phyloP scores from a whole-genome alignment of 176 grass and related monocot species.

The Phyllostachys edulis region DNA sequence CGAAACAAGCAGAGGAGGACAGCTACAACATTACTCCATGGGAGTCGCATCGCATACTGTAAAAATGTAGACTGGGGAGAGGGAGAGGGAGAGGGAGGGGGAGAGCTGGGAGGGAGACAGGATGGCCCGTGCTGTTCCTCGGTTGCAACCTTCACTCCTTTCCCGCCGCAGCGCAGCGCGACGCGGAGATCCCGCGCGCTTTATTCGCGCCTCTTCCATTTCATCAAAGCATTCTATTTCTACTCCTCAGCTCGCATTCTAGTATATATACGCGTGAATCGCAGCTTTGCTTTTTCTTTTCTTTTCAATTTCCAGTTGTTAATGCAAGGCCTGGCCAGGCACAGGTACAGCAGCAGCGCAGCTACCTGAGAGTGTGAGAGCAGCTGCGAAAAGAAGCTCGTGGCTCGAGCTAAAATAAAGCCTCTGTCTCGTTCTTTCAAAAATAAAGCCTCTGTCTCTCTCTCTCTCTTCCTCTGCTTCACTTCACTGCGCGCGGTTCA shows the following conservation, averaged over 20 bases:
- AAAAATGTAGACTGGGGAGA: too few species aligned
- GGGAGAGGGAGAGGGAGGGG: background rate
- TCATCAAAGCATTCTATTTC: too few species aligned
- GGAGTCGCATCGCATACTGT: background rate
- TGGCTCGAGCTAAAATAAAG: background rate
- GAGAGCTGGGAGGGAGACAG: constrained; percentile 21
- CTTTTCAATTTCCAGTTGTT: background rate
- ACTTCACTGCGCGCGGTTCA: background rate
- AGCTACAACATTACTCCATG: background rate
- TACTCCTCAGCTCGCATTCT: background rate
- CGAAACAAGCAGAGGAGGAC: background rate
- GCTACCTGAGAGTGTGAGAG: too few species aligned
- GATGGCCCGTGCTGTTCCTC: constrained; percentile 14
- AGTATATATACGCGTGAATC: background rate
- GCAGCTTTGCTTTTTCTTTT: background rate
- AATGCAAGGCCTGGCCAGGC: too few species aligned
- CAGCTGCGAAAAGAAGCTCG: background rate
- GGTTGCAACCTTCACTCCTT: background rate
- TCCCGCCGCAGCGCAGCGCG: background rate
- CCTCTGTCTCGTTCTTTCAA: too few species aligned
- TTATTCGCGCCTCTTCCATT: constrained; percentile 23
- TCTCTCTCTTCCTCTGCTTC: background rate
- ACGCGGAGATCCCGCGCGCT: background rate
- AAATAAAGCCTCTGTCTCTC: background rate
- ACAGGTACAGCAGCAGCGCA: background rate